Evolutionary conservation across 768 basidiomycete species (phyloP), one percentile per base, ranked within the genome.

Genomic region (Russula griseocarnosa): DNA sequence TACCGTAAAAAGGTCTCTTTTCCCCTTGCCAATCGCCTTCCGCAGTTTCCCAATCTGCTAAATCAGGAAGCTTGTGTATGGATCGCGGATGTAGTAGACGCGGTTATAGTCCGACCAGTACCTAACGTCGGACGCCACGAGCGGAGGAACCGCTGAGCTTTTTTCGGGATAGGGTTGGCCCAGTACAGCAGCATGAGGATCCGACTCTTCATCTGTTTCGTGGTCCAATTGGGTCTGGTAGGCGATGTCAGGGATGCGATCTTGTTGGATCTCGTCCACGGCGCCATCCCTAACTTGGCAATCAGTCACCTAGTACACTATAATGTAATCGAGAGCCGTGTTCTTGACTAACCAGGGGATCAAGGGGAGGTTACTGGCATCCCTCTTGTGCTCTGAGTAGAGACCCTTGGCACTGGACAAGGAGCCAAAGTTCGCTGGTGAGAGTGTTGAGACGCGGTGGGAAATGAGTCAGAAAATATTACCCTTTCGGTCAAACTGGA

Each of bases 21-120:
- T 2, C 84, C 82, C 73, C 63, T 34, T 70, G 73, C 90, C 88
- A 91, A 68, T 83, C 80, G 1, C 81, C 82, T 57, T 80, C 79
- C 8, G 73, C 68, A 38, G 75, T 72, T 66, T 85, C 86, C 81
- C 83, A 82, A 28, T 82, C 82, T 8, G 80, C 72, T 42, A 75
- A 71, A 67, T 88, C 85, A 9, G 87, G 85, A 26, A 92, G 66
- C 56, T 77, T 78, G 69, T 90, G 87, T 13, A 89, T 71, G 18
- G 85, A 83, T 68, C 83, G 11, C 87, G 87, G 65, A 83, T 76
- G 70, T 86, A 87, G 71, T 81, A 83, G 26, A 86, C 78, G 51
- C 83, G 82, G 68, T 76, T 84, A 70, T 83, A 87, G 73, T 89
- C 86, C 16, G 87, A 86, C 86, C 86, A 89, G 71, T 80, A 87